Conservation (phyloP, 2,329 filamentous ascomycete species). For the Colletotrichum cereale region DNA sequence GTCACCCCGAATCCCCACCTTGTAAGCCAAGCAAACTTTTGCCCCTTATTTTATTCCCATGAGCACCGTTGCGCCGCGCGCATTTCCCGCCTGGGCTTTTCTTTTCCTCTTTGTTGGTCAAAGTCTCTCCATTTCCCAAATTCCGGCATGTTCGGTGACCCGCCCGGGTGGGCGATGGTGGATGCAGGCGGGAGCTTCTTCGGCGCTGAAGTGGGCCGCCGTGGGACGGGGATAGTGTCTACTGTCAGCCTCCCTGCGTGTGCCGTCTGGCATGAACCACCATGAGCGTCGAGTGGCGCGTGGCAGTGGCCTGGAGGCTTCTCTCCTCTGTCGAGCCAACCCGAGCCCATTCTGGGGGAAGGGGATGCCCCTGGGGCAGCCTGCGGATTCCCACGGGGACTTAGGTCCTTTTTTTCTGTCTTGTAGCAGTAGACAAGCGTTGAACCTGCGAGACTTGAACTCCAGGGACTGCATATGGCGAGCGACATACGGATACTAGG, state of each 20-base stretch:
- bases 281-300: constrained; percentile 14
- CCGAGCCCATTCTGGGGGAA: not conserved
- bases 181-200: constrained; percentile 37
- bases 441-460: not conserved
- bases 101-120: not conserved
- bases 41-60: constrained; percentile 6
- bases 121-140: constrained; percentile 27
- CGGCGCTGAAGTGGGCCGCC: constrained; percentile 38
- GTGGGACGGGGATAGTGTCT: constrained; percentile 34
- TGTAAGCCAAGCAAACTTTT: constrained; percentile 1
- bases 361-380: not conserved
- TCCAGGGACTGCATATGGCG: not conserved
- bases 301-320: not conserved
- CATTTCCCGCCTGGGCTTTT: not conserved
- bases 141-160: constrained; percentile 38
- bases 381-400: constrained; percentile 21
- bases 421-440: not conserved
- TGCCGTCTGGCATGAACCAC: constrained; percentile 6
- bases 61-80: constrained; percentile 8
- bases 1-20: constrained; percentile 15
- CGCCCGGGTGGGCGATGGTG: constrained; percentile 34
- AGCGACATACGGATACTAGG: not conserved
- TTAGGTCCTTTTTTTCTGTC: not conserved
- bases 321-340: not conserved
- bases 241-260: constrained; percentile 18